Evolutionary conservation across 345 rosid species (phyloP), one percentile per base, ranked within the genome.

Genomic region (Microcos paniculata): DNA sequence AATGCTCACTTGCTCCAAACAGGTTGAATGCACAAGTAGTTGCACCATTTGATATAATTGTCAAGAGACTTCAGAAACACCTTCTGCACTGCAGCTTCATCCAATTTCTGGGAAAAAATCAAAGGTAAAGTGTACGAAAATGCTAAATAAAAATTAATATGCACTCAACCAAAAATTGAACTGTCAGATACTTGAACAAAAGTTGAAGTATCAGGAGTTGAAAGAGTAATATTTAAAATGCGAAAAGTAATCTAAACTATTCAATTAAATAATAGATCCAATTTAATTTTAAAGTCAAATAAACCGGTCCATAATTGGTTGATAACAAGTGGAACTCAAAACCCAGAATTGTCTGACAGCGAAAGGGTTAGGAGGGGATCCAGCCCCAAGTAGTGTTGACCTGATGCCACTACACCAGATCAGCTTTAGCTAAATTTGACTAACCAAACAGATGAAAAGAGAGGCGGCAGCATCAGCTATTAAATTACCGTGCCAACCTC

Each of bases 11-110:
- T 86, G 91, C 93, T 85, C 96, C 97, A 96, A 40, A 90, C 94
- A 58, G 98, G 94, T 78, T 84, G 97, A 82, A 96, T 79, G 84
- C 90, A 78, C 78, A 96, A 80, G 88, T 96, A 96, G 70, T 82
- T 74, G 80, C 99, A 95, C 99, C 99, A 95, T 81, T 89, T 93
- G 40, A 84, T 86, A 86, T 95, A 93, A 83, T 95, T 95, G 0
- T 90, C 98, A 48, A 95, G 90, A 43, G 98, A 90, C 89, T 93
- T 93, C 72, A 82, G 12, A 76, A 91, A 93, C 63, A 95, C 96
- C 24, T 59, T 81, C 72, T 85, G 92, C 62, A 89, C 91, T 52
- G 93, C 90, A 84, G 89, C 90, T 56, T 91, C 95, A 46, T 90
- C 96, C 85, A 95, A 79, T 83, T 82, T 90, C 99, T 95, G 82